A percentile compares a stretch with the other conserved stretches of the same genome.
phyloP scores from a whole-genome alignment of 192 early-diverging fungal genomes.

The Coemansia sp. region DNA sequence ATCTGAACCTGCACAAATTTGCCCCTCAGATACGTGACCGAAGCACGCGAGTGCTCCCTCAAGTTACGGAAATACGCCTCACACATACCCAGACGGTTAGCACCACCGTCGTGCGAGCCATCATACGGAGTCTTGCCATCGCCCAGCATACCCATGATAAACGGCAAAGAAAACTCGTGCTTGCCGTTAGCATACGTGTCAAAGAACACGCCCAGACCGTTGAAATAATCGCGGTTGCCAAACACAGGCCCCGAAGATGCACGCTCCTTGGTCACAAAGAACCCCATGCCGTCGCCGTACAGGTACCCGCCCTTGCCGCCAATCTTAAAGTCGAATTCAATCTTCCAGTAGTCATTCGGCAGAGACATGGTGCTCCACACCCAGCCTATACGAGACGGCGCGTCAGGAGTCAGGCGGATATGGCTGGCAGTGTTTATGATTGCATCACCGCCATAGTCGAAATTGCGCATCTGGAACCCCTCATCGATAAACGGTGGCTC shows the following conservation, averaged over 20 bases:
- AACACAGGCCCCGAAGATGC: slow-evolving; percentile 79
- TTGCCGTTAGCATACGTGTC: slow-evolving; percentile 93
- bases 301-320: slow-evolving; percentile 72
- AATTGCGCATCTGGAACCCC: slow-evolving; percentile 83
- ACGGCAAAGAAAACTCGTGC: slow-evolving; percentile 74
- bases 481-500: slow-evolving; percentile 62
- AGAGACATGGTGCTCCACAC: slow-evolving; percentile 67
- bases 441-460: slow-evolving; percentile 93
- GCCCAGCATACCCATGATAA: slow-evolving; percentile 91
- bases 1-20: slow-evolving; percentile 57
- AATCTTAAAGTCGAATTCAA: slow-evolving; percentile 95
- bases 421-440: slow-evolving; percentile 85
- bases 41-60: slow-evolving; percentile 62
- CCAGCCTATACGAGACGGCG: slow-evolving; percentile 77
- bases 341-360: slow-evolving; percentile 58
- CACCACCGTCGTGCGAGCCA: slow-evolving; percentile 79
- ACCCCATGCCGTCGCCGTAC: slow-evolving; percentile 95
- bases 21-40: slow-evolving; percentile 76
- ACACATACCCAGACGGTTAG: slow-evolving; percentile 67
- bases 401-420: slow-evolving; percentile 85
- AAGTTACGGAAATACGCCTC: slow-evolving; percentile 79
- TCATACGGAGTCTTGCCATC: slow-evolving; percentile 91
- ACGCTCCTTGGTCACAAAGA: slow-evolving; percentile 88
- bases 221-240: slow-evolving; percentile 85
- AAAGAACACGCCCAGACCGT: slow-evolving; percentile 94